phyloP scores from a whole-genome alignment of 1,284 basidiomycete species.

The Puccinia coronata region DNA sequence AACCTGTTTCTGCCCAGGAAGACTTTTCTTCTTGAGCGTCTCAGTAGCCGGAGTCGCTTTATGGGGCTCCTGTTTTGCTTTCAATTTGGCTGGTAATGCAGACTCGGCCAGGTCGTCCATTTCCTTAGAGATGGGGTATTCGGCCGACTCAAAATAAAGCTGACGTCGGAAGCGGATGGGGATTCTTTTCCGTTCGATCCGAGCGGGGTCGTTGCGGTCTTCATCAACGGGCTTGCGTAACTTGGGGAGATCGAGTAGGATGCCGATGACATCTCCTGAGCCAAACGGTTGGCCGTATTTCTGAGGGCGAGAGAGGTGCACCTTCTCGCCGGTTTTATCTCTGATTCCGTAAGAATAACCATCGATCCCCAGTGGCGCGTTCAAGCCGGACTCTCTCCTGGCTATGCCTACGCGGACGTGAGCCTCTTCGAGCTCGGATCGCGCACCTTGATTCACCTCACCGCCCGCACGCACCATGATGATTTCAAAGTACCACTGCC shows the following conservation, averaged over 20 bases:
- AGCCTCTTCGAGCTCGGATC: conserved; percentile 63
- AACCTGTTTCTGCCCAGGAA: conserved; percentile 51
- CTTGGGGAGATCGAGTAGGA: conserved; percentile 85
- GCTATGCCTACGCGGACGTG: conserved; percentile 91
- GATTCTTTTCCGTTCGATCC: conserved; percentile 78
- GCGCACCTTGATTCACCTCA: conserved; percentile 59
- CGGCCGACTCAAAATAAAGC: conserved; percentile 90
- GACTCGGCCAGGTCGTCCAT: conserved; percentile 70
- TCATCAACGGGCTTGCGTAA: conserved; percentile 66
- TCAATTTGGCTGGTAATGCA: conserved; percentile 55
- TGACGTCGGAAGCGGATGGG: conserved; percentile 95
- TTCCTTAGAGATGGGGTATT: conserved; percentile 88
- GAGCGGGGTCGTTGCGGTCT: conserved; percentile 68
- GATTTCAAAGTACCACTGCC: conserved; percentile 93
- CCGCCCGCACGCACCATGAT: conserved; percentile 75
- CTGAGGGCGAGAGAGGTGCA: conserved; percentile 76
- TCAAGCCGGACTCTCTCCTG: conserved; percentile 83
- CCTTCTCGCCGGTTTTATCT: conserved; percentile 87
- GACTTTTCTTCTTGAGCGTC: conserved; percentile 66
- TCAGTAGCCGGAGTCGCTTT: conserved; percentile 61
- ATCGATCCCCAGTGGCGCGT: conserved; percentile 88
- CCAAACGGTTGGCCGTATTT: conserved; percentile 73
- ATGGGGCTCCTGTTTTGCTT: conserved; percentile 51
- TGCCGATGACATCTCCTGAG: conserved; percentile 85
- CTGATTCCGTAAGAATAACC: conserved; percentile 89